phyloP scores from a whole-genome alignment of 2,329 filamentous ascomycete genomes.

The Penicillium sp. region DNA sequence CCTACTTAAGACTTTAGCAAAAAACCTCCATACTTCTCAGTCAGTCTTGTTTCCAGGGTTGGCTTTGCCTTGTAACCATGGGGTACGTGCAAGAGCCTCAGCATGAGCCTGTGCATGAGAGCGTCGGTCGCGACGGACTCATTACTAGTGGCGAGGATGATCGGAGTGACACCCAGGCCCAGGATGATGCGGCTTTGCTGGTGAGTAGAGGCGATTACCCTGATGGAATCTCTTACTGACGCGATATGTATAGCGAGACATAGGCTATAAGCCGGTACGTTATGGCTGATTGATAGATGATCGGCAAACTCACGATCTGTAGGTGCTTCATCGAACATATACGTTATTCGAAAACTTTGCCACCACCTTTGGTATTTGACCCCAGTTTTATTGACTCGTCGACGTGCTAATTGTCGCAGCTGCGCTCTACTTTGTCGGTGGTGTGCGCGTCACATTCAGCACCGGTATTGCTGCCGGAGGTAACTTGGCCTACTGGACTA shows the following conservation, averaged over 20 bases:
- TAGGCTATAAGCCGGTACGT: slow-evolving; percentile 54
- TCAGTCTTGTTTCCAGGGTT: not conserved
- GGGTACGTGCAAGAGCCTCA: slow-evolving; percentile 1
- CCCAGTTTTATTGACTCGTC: not conserved
- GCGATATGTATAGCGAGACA: slow-evolving; percentile 38
- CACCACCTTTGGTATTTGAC: slow-evolving; percentile 52
- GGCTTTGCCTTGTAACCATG: slow-evolving; percentile 11
- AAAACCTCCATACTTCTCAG: not conserved
- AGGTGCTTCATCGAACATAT: slow-evolving; percentile 56
- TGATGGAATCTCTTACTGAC: slow-evolving; percentile 14
- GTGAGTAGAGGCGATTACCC: slow-evolving; percentile 21
- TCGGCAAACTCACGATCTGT: slow-evolving; percentile 2
- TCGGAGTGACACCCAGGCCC: slow-evolving; percentile 24
- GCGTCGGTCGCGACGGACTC: slow-evolving; percentile 23
- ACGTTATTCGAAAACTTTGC: slow-evolving; percentile 57
- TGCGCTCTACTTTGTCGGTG: slow-evolving; percentile 58
- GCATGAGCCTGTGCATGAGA: slow-evolving; percentile 21
- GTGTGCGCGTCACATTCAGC: slow-evolving; percentile 58
- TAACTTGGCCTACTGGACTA: slow-evolving; percentile 60
- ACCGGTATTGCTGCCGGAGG: slow-evolving; percentile 59
- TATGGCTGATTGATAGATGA: not conserved
- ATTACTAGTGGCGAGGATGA: slow-evolving; percentile 24
- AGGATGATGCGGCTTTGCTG: slow-evolving; percentile 37
- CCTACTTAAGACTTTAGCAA: no score
- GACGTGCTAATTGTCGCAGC: slow-evolving; percentile 37